phyloP scores from a whole-genome alignment of 441 rosid species.

The Eutrema salsugineum region DNA sequence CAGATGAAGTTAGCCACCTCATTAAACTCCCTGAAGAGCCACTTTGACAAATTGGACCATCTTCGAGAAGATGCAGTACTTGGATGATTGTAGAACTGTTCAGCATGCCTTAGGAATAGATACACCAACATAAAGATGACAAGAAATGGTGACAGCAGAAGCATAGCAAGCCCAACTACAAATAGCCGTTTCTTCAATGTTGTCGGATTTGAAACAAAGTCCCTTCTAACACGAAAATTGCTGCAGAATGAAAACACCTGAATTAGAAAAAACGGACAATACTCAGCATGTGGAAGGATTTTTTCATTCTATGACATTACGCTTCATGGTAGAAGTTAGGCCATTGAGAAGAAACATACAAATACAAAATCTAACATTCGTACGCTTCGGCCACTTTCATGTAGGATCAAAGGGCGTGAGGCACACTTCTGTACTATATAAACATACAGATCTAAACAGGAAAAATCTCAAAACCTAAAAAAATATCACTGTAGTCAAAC shows the following conservation, averaged over 20 bases:
- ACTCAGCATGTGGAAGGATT: constrained; percentile 4
- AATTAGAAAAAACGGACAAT: constrained; percentile 23
- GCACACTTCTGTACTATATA: neutral
- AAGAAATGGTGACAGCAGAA: constrained; percentile 91
- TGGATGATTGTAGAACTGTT: constrained; percentile 97
- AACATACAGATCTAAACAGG: neutral
- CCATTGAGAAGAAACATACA: neutral
- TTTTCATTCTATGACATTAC: neutral
- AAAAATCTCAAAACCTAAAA: neutral
- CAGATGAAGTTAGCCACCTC: constrained; percentile 54
- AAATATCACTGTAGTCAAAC: neutral
- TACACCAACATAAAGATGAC: constrained; percentile 96
- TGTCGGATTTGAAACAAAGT: constrained; percentile 79
- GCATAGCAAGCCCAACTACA: constrained; percentile 90
- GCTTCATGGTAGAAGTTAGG: neutral
- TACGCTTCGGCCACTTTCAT: neutral
- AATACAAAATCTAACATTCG: neutral
- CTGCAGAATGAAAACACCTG: constrained; percentile 48
- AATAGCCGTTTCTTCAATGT: constrained; percentile 81
- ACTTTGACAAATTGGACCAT: constrained; percentile 97
- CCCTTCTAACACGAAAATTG: constrained; percentile 84
- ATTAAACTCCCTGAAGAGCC: constrained; percentile 96
- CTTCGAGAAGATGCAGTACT: constrained; percentile 95
- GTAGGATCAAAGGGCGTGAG: neutral
- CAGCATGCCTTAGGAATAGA: constrained; percentile 96